Conservation (phyloP, 768 basidiomycete species). For the Macrolepiota albuminosa region DNA sequence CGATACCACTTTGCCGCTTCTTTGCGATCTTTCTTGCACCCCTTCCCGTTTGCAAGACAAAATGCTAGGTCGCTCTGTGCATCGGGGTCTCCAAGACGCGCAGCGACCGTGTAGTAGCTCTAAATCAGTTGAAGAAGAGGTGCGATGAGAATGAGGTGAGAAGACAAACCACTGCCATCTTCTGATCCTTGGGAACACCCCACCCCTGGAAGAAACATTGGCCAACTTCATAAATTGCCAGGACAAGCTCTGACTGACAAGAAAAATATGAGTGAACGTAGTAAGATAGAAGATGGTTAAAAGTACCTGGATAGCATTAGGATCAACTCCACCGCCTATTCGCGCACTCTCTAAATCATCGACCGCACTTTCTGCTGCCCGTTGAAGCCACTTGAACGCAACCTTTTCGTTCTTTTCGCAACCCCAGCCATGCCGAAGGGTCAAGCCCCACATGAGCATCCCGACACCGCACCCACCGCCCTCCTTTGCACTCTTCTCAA, state of each 20-base stretch:
- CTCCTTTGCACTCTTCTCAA: conserved; percentile 71
- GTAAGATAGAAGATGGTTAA: background rate
- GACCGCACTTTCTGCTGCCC: conserved; percentile 78
- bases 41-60: conserved; percentile 81
- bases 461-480: conserved; percentile 82
- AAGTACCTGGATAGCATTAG: conserved; percentile 48
- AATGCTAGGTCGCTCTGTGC: conserved; percentile 86
- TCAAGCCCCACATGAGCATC: conserved; percentile 90
- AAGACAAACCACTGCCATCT: conserved; percentile 75
- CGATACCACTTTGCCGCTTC: conserved; percentile 90
- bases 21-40: conserved; percentile 84
- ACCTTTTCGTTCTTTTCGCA: conserved; percentile 70
- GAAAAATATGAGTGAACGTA: background rate
- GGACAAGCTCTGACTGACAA: conserved; percentile 67
- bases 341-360: conserved; percentile 66
- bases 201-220: conserved; percentile 92
- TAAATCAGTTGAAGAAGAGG: conserved; percentile 19
- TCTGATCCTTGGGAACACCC: conserved; percentile 84
- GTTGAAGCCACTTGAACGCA: conserved; percentile 79
- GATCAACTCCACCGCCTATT: conserved; percentile 41
- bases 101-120: conserved; percentile 84
- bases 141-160: conserved; percentile 1
- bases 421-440: conserved; percentile 88
- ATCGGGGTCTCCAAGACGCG: conserved; percentile 79
- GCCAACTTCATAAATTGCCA: conserved; percentile 90